Conservation (phyloP, 441 rosid genomes). For the Pelargonium fulgidum region DNA sequence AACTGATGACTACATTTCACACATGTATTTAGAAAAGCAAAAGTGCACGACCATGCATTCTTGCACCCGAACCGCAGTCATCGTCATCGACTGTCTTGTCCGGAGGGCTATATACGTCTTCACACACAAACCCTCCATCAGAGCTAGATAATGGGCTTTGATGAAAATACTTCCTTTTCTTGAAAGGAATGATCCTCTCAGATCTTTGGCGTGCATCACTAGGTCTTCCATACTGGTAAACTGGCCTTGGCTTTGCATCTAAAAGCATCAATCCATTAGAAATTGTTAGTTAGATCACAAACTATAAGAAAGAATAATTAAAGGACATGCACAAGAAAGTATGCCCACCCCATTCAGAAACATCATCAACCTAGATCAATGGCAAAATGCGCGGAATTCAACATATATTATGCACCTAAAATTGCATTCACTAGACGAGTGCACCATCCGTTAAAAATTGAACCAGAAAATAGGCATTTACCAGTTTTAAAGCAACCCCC, state of each 20-base stretch:
- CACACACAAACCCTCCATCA: constrained; percentile 36
- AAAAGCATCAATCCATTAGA: constrained; percentile 18
- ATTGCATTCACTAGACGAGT: constrained; percentile 9
- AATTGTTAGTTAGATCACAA: constrained; percentile 14
- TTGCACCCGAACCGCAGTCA: constrained; percentile 23
- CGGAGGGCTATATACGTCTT: constrained; percentile 22
- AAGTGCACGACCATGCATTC: constrained; percentile 8
- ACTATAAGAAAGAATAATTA: constrained; percentile 6
- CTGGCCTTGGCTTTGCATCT: constrained; percentile 38
- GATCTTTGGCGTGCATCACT: constrained; percentile 30
- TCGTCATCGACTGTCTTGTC: constrained; percentile 20
- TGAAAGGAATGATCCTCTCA: constrained; percentile 33
- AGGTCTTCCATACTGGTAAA: constrained; percentile 27
- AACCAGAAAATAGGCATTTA: constrained; percentile 23
- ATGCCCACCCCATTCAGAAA: neutral
- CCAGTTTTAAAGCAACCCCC: constrained; percentile 31
- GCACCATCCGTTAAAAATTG: constrained; percentile 4
- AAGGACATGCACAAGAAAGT: constrained; percentile 12
- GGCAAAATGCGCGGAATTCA: constrained; percentile 16
- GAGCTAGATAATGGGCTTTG: constrained; percentile 25
- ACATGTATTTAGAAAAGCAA: constrained; percentile 10
- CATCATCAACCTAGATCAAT: constrained; percentile 10
- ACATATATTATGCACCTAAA: constrained; percentile 13
- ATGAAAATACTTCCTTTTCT: constrained; percentile 44
- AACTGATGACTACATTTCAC: constrained; percentile 15